Evolutionary conservation across 345 rosid genomes (phyloP).

Genomic region (Citrus maxima): DNA sequence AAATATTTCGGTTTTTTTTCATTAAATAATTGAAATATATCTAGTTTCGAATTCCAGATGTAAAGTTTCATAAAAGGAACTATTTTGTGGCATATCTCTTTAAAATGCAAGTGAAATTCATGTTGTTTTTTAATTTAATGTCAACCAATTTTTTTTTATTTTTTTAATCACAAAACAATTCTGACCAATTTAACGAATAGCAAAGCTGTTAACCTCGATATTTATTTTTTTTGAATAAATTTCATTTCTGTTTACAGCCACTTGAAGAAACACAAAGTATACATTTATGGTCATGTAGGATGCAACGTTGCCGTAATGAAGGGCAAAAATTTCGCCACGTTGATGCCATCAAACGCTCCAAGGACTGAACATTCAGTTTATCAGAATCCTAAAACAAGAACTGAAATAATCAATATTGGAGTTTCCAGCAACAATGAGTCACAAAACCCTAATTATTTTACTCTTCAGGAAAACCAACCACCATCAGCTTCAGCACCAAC

Average conservation of each 20-base stretch:
- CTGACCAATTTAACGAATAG: no score
- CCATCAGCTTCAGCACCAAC: background rate
- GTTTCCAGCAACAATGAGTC: background rate
- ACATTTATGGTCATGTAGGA: slow-evolving; percentile 33
- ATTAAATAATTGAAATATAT: no score
- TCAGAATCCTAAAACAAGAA: background rate
- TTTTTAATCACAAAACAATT: no score
- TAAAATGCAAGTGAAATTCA: no score
- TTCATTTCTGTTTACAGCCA: slow-evolving; percentile 20
- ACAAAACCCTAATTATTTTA: background rate
- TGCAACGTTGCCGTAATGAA: slow-evolving; percentile 51
- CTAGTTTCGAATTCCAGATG: no score
- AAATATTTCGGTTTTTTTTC: no score
- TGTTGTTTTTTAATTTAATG: no score
- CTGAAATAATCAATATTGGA: background rate
- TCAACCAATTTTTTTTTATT: no score
- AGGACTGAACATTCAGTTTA: background rate
- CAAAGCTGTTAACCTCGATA: no score
- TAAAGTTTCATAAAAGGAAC: no score
- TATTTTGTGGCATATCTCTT: no score
- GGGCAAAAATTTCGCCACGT: slow-evolving; percentile 43
- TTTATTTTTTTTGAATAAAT: no score
- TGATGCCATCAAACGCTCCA: slow-evolving; percentile 30
- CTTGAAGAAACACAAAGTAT: slow-evolving; percentile 30
- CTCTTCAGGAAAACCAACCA: slow-evolving; percentile 9